Evolutionary conservation across 2,329 filamentous ascomycete genomes (phyloP), one percentile per base, ranked within the genome.

Genomic region (Ascochyta koolunga): DNA sequence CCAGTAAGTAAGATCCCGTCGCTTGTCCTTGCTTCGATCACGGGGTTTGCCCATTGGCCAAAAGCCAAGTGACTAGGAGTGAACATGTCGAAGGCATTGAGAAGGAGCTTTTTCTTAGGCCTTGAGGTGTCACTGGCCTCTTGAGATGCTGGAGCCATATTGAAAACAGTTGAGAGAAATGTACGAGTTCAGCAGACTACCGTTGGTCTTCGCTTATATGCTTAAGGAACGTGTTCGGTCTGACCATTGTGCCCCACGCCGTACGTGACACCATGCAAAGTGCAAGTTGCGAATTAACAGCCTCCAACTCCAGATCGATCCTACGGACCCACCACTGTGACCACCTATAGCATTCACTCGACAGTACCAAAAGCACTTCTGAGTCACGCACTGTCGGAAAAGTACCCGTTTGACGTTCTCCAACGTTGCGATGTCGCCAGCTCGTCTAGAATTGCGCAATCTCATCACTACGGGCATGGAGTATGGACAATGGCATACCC

Each of bases 71-170:
- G 51, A 33, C 25, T 50, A 5, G 40, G 48, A 6, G 41, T 60
- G 25, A 45, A 68, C 48, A 73, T 71, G 22, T 73, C 72, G 32
- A 75, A 76, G 21, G 72, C 72, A 65, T 76, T 75, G 44, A 75
- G 65, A 10, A 75, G 67, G 32, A 75, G 60, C 42, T 70, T 60
- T 56, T 72, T 74, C 56, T 73, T 73, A 8, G 59, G 56, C 16
- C 45, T 56, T 2, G 24, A 41, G 11, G 16, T 24, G 7, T 24
- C 43, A 13, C 43, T 41, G 1, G 33, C 13, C 16, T 35, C 31
- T 10, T 8, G 5, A 15, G 9, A 11, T 29, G 15, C 22, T 19
- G 32, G 29, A 19, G 33, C 24, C 42, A 45, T 45, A 3, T 18
- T 29, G 24, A 5, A 15, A 29, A 11, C 27, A 29, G 27, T 13